Percentiles rank a stretch among this genome's conserved stretches.
phyloP scores from a whole-genome alignment of 495 filamentous ascomycete genomes.

The Neurospora tetraspora region DNA sequence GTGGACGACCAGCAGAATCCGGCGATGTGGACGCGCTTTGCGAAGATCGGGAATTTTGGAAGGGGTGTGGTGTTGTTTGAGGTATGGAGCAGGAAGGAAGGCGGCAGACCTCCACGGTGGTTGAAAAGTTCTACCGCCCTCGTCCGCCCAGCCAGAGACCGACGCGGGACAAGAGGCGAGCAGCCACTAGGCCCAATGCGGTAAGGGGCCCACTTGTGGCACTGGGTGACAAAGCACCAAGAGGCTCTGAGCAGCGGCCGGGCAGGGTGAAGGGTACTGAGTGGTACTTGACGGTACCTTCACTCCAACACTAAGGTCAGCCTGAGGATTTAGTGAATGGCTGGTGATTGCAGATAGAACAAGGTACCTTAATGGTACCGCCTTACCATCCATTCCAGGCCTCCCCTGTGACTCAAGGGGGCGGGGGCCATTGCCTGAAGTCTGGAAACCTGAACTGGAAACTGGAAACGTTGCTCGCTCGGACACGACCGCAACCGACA shows the following conservation, averaged over 20 bases:
- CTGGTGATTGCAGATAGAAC: not conserved
- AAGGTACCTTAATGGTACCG: not conserved
- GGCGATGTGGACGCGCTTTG: conserved; percentile 29
- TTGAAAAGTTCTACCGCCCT: conserved; percentile 23
- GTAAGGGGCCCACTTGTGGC: not conserved
- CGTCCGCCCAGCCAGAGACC: not conserved
- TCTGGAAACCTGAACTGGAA: not conserved
- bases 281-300: not conserved
- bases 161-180: not conserved
- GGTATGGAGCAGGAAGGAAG: conserved; percentile 23
- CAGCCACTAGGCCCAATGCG: not conserved
- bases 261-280: not conserved
- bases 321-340: not conserved
- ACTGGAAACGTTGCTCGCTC: not conserved
- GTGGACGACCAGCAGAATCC: conserved; percentile 16
- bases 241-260: not conserved
- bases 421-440: not conserved
- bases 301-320: not conserved
- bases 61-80: conserved; percentile 10
- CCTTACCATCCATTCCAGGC: not conserved
- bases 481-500: not conserved
- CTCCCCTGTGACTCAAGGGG: not conserved
- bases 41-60: conserved; percentile 15
- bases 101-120: conserved; percentile 13
- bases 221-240: not conserved